These are phyloP conservation scores for Domatiomyces globalis DNA, from an alignment of 2,329 filamentous ascomycete genomes.

Conservation along the genomic window DNA sequence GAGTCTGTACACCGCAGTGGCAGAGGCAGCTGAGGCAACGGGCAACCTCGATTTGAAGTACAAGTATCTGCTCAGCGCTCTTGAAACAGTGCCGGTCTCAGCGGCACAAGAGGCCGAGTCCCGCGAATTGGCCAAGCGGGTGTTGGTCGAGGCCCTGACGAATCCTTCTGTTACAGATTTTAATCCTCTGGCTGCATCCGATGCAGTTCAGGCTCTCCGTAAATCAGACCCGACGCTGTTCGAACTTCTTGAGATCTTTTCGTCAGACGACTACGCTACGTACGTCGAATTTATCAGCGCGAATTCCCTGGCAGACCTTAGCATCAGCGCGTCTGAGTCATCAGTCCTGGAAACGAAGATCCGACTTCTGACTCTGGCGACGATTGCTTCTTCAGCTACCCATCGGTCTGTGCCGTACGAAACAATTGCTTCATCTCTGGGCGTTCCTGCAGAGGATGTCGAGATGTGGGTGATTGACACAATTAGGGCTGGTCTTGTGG, in stretches of 20 bases:
- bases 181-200: constrained; percentile 54
- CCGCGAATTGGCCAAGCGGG: constrained; percentile 46
- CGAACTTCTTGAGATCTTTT: constrained; percentile 89
- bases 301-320: constrained; percentile 44
- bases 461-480: constrained; percentile 99
- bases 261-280: constrained; percentile 84
- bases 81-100: constrained; percentile 57
- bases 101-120: constrained; percentile 38
- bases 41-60: constrained; percentile 66
- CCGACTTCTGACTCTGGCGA: constrained; percentile 83
- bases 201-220: constrained; percentile 71
- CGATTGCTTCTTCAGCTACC: constrained; percentile 67
- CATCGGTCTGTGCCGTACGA: constrained; percentile 80
- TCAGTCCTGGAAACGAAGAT: constrained; percentile 86
- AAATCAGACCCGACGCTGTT: constrained; percentile 74
- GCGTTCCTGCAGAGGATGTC: constrained; percentile 69
- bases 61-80: constrained; percentile 57
- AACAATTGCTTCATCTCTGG: constrained; percentile 68
- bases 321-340: constrained; percentile 60
- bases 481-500: constrained; percentile 85
- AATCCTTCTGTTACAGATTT: constrained; percentile 57
- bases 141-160: constrained; percentile 52
- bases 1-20: constrained; percentile 69
- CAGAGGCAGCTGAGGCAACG: constrained; percentile 63
- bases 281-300: constrained; percentile 83